Conservation (phyloP, 2,329 filamentous ascomycete genomes). For the Cordyceps militaris region DNA sequence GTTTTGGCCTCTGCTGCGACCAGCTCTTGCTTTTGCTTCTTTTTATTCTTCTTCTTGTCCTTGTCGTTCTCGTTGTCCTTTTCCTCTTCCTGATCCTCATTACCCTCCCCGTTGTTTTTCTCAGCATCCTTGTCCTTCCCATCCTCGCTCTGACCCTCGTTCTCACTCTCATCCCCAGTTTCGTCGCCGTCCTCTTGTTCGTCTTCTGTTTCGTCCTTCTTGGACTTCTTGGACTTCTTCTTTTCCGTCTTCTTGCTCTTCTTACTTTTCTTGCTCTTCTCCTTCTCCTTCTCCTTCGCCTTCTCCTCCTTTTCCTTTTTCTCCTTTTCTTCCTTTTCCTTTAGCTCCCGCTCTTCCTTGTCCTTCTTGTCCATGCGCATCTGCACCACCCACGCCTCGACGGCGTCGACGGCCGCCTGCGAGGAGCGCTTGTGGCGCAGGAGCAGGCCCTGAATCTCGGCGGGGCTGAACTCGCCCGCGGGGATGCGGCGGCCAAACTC, state of each 20-base stretch:
- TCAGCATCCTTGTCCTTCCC: slow-evolving; percentile 19
- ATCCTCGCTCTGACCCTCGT: slow-evolving; percentile 25
- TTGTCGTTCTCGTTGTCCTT: slow-evolving; percentile 23
- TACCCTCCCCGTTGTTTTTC: neutral
- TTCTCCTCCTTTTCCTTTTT: slow-evolving; percentile 29
- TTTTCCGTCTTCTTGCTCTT: slow-evolving; percentile 22
- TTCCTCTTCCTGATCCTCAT: slow-evolving; percentile 16
- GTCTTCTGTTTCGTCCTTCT: slow-evolving; percentile 12
- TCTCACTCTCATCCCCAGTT: slow-evolving; percentile 18
- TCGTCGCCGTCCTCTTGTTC: neutral
- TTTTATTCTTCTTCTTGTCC: slow-evolving; percentile 21
- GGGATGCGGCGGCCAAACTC: slow-evolving; percentile 47
- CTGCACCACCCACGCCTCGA: slow-evolving; percentile 43
- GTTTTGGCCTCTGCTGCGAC: slow-evolving; percentile 13
- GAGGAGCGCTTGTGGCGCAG: slow-evolving; percentile 49
- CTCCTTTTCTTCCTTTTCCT: slow-evolving; percentile 33
- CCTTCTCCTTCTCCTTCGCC: slow-evolving; percentile 20
- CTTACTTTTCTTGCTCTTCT: slow-evolving; percentile 21
- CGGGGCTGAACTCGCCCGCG: slow-evolving; percentile 49
- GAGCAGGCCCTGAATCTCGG: slow-evolving; percentile 53
- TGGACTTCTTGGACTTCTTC: slow-evolving; percentile 16
- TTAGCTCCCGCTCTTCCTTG: slow-evolving; percentile 35
- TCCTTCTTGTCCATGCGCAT: slow-evolving; percentile 43
- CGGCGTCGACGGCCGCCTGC: slow-evolving; percentile 38
- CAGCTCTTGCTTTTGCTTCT: slow-evolving; percentile 18